phyloP scores from a whole-genome alignment of 2,329 filamentous ascomycete genomes.

The Elsinoe batatas region DNA sequence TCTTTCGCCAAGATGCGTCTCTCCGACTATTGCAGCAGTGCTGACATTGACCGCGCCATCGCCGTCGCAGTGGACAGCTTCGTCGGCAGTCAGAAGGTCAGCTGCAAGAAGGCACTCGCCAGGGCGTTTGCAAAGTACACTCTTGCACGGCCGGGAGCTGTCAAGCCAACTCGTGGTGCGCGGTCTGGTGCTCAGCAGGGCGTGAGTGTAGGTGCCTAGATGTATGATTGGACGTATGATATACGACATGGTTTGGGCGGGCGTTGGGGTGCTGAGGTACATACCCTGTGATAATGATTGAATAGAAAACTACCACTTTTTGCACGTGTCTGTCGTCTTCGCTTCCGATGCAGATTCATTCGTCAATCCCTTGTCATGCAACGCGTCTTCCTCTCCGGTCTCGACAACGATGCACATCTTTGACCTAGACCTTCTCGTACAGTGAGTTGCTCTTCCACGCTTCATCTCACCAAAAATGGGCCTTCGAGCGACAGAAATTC shows the following conservation, averaged over 20 bases:
- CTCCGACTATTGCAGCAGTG: conserved; percentile 83
- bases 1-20: conserved; percentile 95
- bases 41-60: conserved; percentile 94
- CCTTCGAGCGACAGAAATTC: background rate
- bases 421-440: too few relatives aligned
- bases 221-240: background rate
- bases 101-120: conserved; percentile 90
- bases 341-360: too few relatives aligned
- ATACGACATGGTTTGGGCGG: background rate
- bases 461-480: too few relatives aligned
- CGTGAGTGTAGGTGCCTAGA: conserved; percentile 15
- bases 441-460: too few relatives aligned
- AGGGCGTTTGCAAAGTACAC: conserved; percentile 92
- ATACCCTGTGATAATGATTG: background rate
- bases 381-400: too few relatives aligned
- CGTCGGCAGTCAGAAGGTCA: conserved; percentile 91
- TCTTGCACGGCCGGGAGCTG: conserved; percentile 36
- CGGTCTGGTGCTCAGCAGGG: background rate
- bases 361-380: too few relatives aligned
- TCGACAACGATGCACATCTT: background rate
- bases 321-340: too few relatives aligned
- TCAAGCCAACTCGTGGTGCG: conserved; percentile 16
- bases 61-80: conserved; percentile 95
- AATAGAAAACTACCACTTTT: background rate
- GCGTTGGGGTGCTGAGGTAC: background rate